Evolutionary conservation across 1,284 basidiomycete species (phyloP), one percentile per base, ranked within the genome.

Genomic region (Ustilago sp.): DNA sequence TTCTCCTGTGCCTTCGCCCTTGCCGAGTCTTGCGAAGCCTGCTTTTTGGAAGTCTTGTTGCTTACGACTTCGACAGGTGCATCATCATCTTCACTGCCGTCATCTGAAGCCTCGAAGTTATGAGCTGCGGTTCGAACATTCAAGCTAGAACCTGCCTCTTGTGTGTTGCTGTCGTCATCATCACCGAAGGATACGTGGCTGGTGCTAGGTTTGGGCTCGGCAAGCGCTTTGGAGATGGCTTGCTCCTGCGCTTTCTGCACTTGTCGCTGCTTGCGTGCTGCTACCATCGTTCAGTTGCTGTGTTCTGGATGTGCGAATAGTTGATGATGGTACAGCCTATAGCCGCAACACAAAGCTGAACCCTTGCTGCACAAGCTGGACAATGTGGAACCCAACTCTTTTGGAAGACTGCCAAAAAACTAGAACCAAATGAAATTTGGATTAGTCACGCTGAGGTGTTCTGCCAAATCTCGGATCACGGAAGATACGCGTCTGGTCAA

Each of bases 21-120:
- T 13, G 63, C 59, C n/a, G 57, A 48, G 19, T 68, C 65, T 28
- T 62, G 67, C 23, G 62, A 39, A 12, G 63, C 69, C 47, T 71
- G 62, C 59, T 73, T 68, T 19, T 70, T 68, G 12, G 64, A 70
- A 23, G 52, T 60, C 58, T 74, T 77, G 65, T 68, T 77, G 71
- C 75, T 77, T 28, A 77, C 75, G n/a, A 67, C 74, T 36, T 79
- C 77, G 19, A 76, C 68, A 17, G 77, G 69, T 7, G 50, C 77
- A 13, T 79, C 77, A 28, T 77, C 74, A 35, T 74, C 74, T 23
- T 74, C 63, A 31, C 36, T 45, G 38, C 55, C 70, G 1, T 69
- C 59, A 8, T 61, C 43, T 4, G 35, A 13, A 8, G 31, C 8
- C 12, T n/a, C 34, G 8, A 5, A 35, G 0, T 13, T 34, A 36